Evolutionary conservation across 192 early-diverging fungal species (phyloP).

Genomic region (Coemansia guatemalensis): DNA sequence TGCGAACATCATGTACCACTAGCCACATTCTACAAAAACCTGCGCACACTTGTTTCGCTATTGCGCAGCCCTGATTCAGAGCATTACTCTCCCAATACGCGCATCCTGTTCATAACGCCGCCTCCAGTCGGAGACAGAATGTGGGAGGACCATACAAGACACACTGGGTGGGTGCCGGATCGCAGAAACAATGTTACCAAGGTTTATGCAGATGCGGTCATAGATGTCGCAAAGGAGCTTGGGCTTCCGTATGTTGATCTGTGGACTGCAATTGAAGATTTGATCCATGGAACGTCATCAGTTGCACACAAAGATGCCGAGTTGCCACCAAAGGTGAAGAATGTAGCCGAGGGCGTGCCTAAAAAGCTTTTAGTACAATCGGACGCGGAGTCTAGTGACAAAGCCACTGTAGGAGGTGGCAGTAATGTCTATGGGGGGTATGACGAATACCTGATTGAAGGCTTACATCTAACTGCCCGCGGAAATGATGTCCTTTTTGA

Average conservation of each 20-base stretch:
- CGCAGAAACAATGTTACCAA: constrained; percentile 45
- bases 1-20: constrained; percentile 63
- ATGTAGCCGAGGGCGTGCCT: background rate
- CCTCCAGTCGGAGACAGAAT: constrained; percentile 63
- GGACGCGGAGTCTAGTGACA: background rate
- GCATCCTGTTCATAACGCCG: constrained; percentile 70
- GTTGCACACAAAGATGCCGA: background rate
- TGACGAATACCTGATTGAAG: constrained; percentile 55
- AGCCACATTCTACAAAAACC: constrained; percentile 58
- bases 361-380: background rate
- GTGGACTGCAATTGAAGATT: constrained; percentile 36
- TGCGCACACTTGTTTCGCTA: constrained; percentile 59
- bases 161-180: background rate
- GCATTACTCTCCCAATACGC: constrained; percentile 59
- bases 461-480: constrained; percentile 56
- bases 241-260: constrained; percentile 32
- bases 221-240: constrained; percentile 44
- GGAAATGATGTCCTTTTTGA: constrained; percentile 53
- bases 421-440: constrained; percentile 23
- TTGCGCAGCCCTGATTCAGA: constrained; percentile 55
- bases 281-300: background rate
- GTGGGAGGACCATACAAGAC: constrained; percentile 6
- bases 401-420: background rate
- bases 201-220: constrained; percentile 55
- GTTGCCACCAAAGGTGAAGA: background rate